Percentiles rank a stretch among this genome's conserved stretches.
Conservation (phyloP, 345 rosid species). For the Melaleuca quinquenervia region DNA sequence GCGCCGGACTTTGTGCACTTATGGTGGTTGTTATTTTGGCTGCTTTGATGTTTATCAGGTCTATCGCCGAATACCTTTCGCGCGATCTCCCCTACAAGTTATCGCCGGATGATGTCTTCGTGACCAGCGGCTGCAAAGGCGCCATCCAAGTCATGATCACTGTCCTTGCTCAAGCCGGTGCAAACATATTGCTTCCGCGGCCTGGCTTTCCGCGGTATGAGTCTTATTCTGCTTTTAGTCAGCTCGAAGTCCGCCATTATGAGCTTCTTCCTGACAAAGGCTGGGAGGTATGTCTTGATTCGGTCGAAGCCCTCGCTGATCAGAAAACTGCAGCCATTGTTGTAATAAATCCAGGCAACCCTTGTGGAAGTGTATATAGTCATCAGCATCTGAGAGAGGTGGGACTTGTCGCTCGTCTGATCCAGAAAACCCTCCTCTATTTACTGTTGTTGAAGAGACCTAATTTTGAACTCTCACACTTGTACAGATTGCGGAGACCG, state of each 20-base stretch:
- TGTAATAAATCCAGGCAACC: constrained; percentile 38
- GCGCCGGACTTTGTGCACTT: not conserved
- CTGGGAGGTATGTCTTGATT: constrained; percentile 25
- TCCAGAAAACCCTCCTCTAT: not conserved
- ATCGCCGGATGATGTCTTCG: constrained; percentile 16
- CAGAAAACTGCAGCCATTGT: constrained; percentile 16
- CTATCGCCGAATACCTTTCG: constrained; percentile 17
- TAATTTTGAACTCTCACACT: not conserved
- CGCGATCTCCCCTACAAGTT: constrained; percentile 12
- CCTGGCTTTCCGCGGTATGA: constrained; percentile 25
- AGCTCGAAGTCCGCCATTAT: constrained; percentile 13
- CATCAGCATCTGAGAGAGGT: constrained; percentile 35
- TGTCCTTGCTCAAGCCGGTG: constrained; percentile 13
- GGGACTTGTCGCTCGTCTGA: no score
- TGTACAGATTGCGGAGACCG: constrained; percentile 42
- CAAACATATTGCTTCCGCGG: constrained; percentile 19
- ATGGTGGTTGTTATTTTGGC: not conserved
- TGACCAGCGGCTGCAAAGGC: constrained; percentile 14
- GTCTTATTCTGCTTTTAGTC: not conserved
- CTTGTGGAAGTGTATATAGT: constrained; percentile 38
- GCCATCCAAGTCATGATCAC: constrained; percentile 12
- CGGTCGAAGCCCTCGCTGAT: constrained; percentile 13
- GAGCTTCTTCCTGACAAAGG: constrained; percentile 22
- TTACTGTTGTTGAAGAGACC: not conserved
- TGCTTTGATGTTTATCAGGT: constrained; percentile 3